Evolutionary conservation across 1,284 basidiomycete species (phyloP).

Genomic region (Cutaneotrichosporon mucoides): DNA sequence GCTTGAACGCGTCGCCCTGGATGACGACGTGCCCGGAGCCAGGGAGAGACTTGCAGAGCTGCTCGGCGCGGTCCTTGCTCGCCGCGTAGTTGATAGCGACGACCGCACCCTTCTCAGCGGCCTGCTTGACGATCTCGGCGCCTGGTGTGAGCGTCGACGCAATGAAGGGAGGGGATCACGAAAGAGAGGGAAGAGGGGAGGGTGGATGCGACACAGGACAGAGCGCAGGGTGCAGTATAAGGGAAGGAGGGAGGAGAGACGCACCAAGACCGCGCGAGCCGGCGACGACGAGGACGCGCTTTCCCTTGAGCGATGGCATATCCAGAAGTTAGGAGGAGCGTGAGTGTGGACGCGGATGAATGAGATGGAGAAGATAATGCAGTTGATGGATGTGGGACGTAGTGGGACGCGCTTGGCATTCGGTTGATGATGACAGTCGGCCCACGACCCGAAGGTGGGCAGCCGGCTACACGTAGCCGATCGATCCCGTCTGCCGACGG

Average conservation of each 20-base stretch:
- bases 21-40: conserved; percentile 22
- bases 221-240: no score
- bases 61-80: conserved; percentile 21
- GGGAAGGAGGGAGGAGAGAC: background rate
- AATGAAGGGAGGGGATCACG: no score
- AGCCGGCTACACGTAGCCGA: no score
- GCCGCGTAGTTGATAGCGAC: conserved; percentile 27
- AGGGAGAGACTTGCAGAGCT: conserved; percentile 13
- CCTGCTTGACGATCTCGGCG: conserved; percentile 18
- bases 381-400: background rate
- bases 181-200: no score
- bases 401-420: background rate
- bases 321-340: background rate
- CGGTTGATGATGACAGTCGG: no score
- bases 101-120: conserved; percentile 18
- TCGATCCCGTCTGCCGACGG: no score
- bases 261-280: conserved; percentile 26
- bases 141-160: conserved; percentile 5
- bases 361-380: background rate
- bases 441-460: no score
- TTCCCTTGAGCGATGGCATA: conserved; percentile 20
- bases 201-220: no score
- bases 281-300: conserved; percentile 26
- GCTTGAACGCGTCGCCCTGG: conserved; percentile 24
- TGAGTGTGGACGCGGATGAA: background rate